Percentiles rank a stretch among this genome's conserved stretches.
These are phyloP conservation scores for Halocafeteria seosinensis DNA, from an alignment of 108 stramenopile species.

Conservation along the genomic window DNA sequence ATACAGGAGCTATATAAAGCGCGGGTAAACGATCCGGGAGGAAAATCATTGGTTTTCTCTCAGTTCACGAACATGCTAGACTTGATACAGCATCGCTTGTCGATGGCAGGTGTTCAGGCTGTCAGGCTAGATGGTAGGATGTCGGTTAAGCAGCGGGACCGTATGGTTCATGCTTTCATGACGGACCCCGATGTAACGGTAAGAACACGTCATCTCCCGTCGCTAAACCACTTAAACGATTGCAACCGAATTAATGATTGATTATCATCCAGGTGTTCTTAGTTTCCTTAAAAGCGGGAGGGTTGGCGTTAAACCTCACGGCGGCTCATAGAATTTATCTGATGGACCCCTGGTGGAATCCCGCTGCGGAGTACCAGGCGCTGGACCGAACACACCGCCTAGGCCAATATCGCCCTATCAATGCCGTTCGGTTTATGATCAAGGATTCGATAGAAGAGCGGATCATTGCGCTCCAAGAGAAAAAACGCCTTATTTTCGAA, in stretches of 20 bases:
- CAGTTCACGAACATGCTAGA: constrained; percentile 27
- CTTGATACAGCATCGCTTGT: constrained; percentile 10
- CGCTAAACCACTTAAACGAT: no score
- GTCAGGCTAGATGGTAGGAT: constrained; percentile 22
- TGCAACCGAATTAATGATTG: no score
- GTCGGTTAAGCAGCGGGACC: constrained; percentile 9
- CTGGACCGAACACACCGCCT: constrained; percentile 46
- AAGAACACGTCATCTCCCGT: background rate
- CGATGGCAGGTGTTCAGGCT: constrained; percentile 2
- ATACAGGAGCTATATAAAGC: constrained; percentile 65
- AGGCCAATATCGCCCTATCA: constrained; percentile 37
- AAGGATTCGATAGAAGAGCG: constrained; percentile 41
- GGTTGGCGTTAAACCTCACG: constrained; percentile 31
- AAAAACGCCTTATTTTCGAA: constrained; percentile 43
- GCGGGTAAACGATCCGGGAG: constrained; percentile 62
- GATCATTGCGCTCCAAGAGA: constrained; percentile 39
- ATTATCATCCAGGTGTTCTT: constrained; percentile 17
- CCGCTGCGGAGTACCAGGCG: constrained; percentile 24
- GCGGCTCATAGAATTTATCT: constrained; percentile 18
- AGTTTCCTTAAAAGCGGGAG: constrained; percentile 30
- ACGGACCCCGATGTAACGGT: no score
- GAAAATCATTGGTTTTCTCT: constrained; percentile 90
- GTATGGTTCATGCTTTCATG: constrained; percentile 15
- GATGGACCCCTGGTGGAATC: constrained; percentile 35
- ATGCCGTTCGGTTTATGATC: constrained; percentile 35